Conservation (phyloP, 164 flowering plant species). For the Kingdonia uniflora region DNA sequence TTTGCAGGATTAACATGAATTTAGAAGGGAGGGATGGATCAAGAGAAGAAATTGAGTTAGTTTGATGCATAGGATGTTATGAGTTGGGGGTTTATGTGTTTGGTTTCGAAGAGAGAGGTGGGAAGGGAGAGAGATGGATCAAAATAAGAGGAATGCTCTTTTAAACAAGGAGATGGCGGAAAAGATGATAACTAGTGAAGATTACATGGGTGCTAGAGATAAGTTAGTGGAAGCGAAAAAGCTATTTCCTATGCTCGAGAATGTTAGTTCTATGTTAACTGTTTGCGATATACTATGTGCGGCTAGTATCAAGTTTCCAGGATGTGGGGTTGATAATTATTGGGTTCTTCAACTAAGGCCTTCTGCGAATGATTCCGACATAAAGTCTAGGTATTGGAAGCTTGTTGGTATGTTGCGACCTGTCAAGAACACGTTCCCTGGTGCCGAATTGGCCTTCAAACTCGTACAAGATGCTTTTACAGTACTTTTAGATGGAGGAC, state of each 20-base stretch:
- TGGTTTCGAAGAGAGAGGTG: too few species aligned
- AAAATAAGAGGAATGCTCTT: slow-evolving; percentile 13
- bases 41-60: too few species aligned
- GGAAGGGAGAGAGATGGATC: slow-evolving; percentile 12
- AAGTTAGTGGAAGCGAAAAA: slow-evolving; percentile 19
- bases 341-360: slow-evolving; percentile 39
- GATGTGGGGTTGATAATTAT: slow-evolving; percentile 30
- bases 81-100: too few species aligned
- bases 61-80: too few species aligned
- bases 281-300: slow-evolving; percentile 38
- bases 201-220: slow-evolving; percentile 29
- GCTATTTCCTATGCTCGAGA: slow-evolving; percentile 23
- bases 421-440: slow-evolving; percentile 26
- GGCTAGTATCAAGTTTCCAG: slow-evolving; percentile 18
- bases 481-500: slow-evolving; percentile 23
- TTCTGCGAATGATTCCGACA: slow-evolving; percentile 13
- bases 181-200: slow-evolving; percentile 20
- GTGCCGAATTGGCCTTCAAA: slow-evolving; percentile 26
- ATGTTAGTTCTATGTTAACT: slow-evolving; percentile 22
- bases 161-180: slow-evolving; percentile 20
- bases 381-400: slow-evolving; percentile 20
- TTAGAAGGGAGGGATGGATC: too few species aligned
- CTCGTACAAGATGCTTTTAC: slow-evolving; percentile 23
- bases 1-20: too few species aligned
- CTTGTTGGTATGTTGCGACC: slow-evolving; percentile 22